These are phyloP conservation scores for Avena atlantica DNA, from an alignment of 176 grass and related monocot genomes.

Conservation along the genomic window DNA sequence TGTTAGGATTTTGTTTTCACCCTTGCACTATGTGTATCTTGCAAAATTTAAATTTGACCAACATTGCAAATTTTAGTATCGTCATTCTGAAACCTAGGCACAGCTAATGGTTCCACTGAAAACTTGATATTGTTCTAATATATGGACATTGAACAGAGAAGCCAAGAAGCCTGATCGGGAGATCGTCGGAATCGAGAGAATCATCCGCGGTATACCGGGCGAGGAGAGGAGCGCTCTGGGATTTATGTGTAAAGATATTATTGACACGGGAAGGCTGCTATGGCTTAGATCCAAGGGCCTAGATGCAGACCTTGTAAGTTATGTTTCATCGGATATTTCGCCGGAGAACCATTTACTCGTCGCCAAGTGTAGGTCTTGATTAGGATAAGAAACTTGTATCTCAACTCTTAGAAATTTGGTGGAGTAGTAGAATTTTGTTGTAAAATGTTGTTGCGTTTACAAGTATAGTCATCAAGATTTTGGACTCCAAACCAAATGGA, in stretches of 20 bases:
- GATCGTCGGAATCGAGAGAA: constrained; percentile 44
- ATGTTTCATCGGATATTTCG: constrained; percentile 69
- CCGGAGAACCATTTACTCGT: constrained; percentile 85
- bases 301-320: constrained; percentile 70
- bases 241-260: constrained; percentile 92
- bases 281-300: constrained; percentile 68
- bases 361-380: constrained; percentile 49
- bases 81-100: neutral
- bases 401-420: neutral
- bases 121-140: neutral
- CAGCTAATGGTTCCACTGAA: neutral
- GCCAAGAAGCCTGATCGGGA: constrained; percentile 38
- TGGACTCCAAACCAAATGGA: neutral
- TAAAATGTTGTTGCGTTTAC: neutral
- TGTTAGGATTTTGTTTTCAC: neutral
- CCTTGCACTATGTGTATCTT: neutral
- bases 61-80: neutral
- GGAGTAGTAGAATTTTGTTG: neutral
- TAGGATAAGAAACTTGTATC: neutral
- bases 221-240: constrained; percentile 60
- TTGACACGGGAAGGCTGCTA: constrained; percentile 60
- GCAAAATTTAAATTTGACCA: neutral
- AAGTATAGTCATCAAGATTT: neutral
- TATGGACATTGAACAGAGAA: constrained; percentile 25
- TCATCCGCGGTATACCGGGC: constrained; percentile 60